phyloP scores from a whole-genome alignment of 371 early-diverging fungal species.

The Smittium mucronatum region DNA sequence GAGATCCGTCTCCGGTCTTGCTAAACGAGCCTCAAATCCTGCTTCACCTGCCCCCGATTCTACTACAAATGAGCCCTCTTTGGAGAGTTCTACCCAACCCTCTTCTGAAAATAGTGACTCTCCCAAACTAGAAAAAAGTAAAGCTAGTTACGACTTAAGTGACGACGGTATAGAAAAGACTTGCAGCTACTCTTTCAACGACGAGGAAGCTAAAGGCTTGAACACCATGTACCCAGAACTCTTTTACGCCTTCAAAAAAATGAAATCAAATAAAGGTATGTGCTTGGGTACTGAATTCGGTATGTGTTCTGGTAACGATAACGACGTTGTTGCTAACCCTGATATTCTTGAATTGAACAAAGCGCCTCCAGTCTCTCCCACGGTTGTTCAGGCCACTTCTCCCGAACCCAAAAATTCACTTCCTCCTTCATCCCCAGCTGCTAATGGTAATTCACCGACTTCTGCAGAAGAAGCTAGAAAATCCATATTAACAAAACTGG shows the following conservation, averaged over 20 bases:
- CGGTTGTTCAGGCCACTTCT: neutral
- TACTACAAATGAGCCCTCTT: neutral
- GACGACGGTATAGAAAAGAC: neutral
- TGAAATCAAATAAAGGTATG: slow-evolving; percentile 1
- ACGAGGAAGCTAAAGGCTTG: neutral
- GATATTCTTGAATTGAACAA: neutral
- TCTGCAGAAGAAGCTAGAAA: neutral
- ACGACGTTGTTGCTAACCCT: neutral
- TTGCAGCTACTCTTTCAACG: neutral
- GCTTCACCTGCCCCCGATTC: neutral
- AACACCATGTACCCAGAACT: slow-evolving; percentile 3
- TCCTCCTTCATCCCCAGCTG: neutral
- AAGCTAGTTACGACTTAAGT: neutral
- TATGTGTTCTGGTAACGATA: slow-evolving; percentile 10
- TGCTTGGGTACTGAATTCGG: slow-evolving; percentile 10
- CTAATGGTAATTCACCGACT: neutral
- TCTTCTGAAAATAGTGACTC: neutral
- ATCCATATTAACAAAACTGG: neutral
- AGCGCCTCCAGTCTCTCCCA: neutral
- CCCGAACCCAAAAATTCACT: neutral
- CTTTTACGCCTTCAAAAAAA: slow-evolving; percentile 10
- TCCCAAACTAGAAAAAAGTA: too few species aligned
- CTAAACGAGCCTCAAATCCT: neutral
- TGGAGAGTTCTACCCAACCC: neutral
- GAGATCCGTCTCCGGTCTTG: neutral